phyloP scores from a whole-genome alignment of 352 stramenopile genomes.

The Phytophthora sp. region DNA sequence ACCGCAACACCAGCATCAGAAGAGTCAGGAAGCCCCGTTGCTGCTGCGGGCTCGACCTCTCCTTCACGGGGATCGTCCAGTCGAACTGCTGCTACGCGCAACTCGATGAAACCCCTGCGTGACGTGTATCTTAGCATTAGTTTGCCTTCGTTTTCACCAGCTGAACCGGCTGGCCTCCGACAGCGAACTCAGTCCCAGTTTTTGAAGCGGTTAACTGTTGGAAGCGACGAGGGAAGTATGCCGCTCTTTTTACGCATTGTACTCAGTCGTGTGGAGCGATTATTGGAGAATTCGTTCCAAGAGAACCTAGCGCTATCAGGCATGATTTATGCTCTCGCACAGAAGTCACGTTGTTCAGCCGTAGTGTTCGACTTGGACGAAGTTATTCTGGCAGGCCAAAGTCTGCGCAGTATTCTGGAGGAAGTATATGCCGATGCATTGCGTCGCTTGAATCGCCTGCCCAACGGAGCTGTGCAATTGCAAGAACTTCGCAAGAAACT shows the following conservation, averaged over 20 bases:
- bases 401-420: constrained; percentile 80
- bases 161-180: constrained; percentile 37
- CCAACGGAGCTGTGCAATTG: constrained; percentile 50
- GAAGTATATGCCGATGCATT: constrained; percentile 76
- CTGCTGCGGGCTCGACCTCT: constrained; percentile 3
- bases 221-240: constrained; percentile 21
- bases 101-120: constrained; percentile 69
- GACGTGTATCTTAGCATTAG: constrained; percentile 73
- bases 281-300: constrained; percentile 84
- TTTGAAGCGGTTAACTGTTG: constrained; percentile 14
- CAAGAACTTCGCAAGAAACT: constrained; percentile 69
- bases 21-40: constrained; percentile 3
- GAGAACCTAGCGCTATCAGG: constrained; percentile 86
- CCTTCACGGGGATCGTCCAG: constrained; percentile 35
- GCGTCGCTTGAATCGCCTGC: constrained; percentile 63
- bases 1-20: constrained; percentile 6
- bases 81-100: constrained; percentile 63
- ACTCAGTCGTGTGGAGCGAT: constrained; percentile 71
- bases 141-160: constrained; percentile 73
- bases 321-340: constrained; percentile 71
- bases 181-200: constrained; percentile 32
- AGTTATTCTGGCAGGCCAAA: constrained; percentile 42
- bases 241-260: constrained; percentile 79
- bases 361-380: constrained; percentile 69
- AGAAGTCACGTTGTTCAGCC: constrained; percentile 55